phyloP scores from a whole-genome alignment of 495 filamentous ascomycete species.

The Amorphotheca resinae region DNA sequence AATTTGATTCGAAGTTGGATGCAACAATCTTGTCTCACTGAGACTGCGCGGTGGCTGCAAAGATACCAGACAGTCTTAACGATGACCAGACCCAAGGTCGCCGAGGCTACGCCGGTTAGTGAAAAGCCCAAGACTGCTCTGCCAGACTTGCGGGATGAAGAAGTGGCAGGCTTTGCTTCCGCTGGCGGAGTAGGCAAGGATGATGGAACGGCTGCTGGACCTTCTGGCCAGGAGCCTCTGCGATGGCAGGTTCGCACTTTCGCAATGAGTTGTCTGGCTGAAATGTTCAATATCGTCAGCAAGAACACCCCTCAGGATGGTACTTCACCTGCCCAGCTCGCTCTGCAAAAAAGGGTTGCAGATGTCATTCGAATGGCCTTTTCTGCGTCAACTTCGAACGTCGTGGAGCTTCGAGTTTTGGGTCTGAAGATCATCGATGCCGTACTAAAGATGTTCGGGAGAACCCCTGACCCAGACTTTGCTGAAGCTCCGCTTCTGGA shows the following conservation, averaged over 20 bases:
- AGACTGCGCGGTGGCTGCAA: constrained; percentile 72
- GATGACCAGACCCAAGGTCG: constrained; percentile 56
- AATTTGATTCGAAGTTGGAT: constrained; percentile 87
- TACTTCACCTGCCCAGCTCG: constrained; percentile 54
- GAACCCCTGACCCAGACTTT: constrained; percentile 91
- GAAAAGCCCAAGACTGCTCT: constrained; percentile 36
- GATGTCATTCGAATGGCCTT: constrained; percentile 97
- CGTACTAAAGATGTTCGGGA: constrained; percentile 90
- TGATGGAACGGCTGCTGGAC: constrained; percentile 45
- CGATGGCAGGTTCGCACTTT: constrained; percentile 96
- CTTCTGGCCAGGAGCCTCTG: constrained; percentile 70
- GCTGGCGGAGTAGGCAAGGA: constrained; percentile 51
- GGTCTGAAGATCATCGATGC: constrained; percentile 89
- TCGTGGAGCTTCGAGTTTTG: constrained; percentile 77
- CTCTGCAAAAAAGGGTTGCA: constrained; percentile 71
- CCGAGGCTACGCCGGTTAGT: constrained; percentile 35
- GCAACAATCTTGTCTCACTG: constrained; percentile 65
- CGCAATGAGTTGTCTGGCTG: constrained; percentile 81
- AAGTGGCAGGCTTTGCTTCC: constrained; percentile 86
- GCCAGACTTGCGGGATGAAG: constrained; percentile 83
- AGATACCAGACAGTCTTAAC: constrained; percentile 81
- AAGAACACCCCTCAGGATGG: constrained; percentile 59
- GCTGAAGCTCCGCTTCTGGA: constrained; percentile 89
- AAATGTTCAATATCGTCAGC: constrained; percentile 61
- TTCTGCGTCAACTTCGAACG: constrained; percentile 87